Base-by-base conservation (phyloP, 164 flowering plant genomes). In the Vitis rupestris region DNA sequence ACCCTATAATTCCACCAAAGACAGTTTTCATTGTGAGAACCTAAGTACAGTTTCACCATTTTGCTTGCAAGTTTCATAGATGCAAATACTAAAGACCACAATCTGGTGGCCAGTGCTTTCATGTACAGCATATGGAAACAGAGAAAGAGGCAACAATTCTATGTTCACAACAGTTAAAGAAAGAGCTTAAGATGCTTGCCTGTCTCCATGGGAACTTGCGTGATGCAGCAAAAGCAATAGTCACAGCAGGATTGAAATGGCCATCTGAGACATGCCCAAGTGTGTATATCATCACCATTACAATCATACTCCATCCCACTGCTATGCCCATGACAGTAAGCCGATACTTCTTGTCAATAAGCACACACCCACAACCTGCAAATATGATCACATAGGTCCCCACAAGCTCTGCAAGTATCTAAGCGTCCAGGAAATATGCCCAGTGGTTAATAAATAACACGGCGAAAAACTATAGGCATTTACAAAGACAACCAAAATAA, bases 201-300 rank as follows among this genome's bases (percentile, higher is more conserved):
- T 66, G 56, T 50, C 49, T 61, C 75, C 71, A 69, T 51, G 77
- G 69, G 29, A 64, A 64, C 50, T 57, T 62, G 16, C 23, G 16
- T 3, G 50, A 47, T 6, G 64, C 50, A 1, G 76, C 72, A 10
- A 67, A 68, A 50, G 71, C 68, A 44, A 73, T 68, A 49, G 76
- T 73, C 10, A 73, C 71, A 15, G 76, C 71, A 3, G 76, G 76
- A 67, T 73, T 73, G 67, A 73, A 73, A 50, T 73, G 71, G 16
- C 52, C 71, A 23, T 71, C 67, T 1, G 76, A 73, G 71, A 72
- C 31, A 52, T 72, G 71, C 1, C 75, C 75, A 10, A 72, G 48
- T 14, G 71, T 16, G 58, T 72, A 73, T 9, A 73, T n/a, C 72
- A 73, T 49, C 31, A 58, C 71, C 76, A 73, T 73, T 14, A 73